A percentile compares a stretch with the other conserved stretches of the same genome.
phyloP scores from a whole-genome alignment of 2,329 filamentous ascomycete genomes.

The Trichothecium sympodiale region DNA sequence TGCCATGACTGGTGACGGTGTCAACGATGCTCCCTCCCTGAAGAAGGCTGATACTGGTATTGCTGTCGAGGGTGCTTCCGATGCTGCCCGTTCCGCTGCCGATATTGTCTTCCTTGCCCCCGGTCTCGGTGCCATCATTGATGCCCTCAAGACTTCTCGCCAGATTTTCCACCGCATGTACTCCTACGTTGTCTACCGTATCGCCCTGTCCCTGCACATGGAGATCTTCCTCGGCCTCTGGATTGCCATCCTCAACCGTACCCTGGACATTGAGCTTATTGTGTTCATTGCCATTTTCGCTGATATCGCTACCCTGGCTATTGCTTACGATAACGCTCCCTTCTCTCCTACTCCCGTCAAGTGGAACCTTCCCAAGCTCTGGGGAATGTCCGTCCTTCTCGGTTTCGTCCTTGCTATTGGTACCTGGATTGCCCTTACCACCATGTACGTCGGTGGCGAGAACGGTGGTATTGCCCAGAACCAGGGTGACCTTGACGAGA shows the following conservation, averaged over 20 bases:
- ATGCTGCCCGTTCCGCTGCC: conserved; percentile 80
- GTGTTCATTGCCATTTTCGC: conserved; percentile 95
- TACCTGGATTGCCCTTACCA: conserved; percentile 83
- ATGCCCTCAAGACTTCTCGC: conserved; percentile 83
- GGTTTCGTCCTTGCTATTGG: conserved; percentile 71
- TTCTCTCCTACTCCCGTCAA: conserved; percentile 81
- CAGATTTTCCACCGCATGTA: conserved; percentile 98
- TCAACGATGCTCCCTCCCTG: conserved; percentile 85
- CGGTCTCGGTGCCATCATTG: conserved; percentile 84
- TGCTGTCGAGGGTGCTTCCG: conserved; percentile 83
- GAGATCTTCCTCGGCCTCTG: conserved; percentile 87
- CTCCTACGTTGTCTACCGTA: conserved; percentile 91
- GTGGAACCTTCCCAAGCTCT: conserved; percentile 90
- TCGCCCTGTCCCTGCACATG: conserved; percentile 80
- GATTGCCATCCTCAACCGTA: conserved; percentile 80
- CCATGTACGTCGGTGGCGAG: conserved; percentile 60
- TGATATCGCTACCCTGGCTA: conserved; percentile 82
- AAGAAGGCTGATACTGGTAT: conserved; percentile 97
- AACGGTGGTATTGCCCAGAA: conserved; percentile 83
- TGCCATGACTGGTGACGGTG: conserved; percentile 93
- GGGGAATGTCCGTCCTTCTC: conserved; percentile 82
- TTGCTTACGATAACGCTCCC: conserved; percentile 87
- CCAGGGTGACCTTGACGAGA: conserved; percentile 68
- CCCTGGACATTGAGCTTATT: conserved; percentile 74
- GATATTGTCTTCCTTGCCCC: conserved; percentile 92